Evolutionary conservation across 345 rosid species (phyloP), one percentile per base, ranked within the genome.

Genomic region (Lepidium aucheri): DNA sequence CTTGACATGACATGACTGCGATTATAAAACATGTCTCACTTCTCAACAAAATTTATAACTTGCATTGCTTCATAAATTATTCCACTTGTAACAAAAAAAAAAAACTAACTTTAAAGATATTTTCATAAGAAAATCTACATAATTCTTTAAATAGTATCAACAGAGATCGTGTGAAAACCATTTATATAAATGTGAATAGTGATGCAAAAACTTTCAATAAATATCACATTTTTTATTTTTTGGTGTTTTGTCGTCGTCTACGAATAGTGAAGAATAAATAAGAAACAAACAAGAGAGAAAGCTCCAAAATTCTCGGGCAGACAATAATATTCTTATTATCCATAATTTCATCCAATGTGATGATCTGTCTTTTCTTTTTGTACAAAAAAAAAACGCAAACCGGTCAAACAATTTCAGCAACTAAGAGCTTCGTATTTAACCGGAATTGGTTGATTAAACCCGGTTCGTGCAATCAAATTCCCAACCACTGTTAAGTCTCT

Each of bases 391-490:
- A 43, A 16, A 4, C 28, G 41, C 32, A 28, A 28, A 28, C 40
- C 50, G 36, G 36, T 42, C 57, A 49, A 13, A 1, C 39, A 62
- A 54, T 7, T 43, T 87, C 64, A 95, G 86, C 95, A 95, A 76
- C 93, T 95, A 20, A 94, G 75, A 14, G 96, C 96, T 74, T 94
- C 95, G 43, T 85, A 95, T 53, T 90, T 87, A 61, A 95, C 78
- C 59, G 90, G 83, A 68, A 95, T 68, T 53, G 93, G 87, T 54
- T 83, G 93, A 51, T 82, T 87, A 65, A 91, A 85, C 72, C 93
- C 95, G 60, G 78, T 79, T 38, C 85, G 92, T 9, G 97, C 70
- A 49, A 94, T 75, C 79, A 94, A 74, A 84, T 41, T 88, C 66
- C 96, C 93, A 47, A 94, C 97, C 5, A 67, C 82, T 0, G 93